Percentiles rank a stretch among this genome's conserved stretches.
phyloP scores from a whole-genome alignment of 257 asterid species.

The Solanum lignicaule region DNA sequence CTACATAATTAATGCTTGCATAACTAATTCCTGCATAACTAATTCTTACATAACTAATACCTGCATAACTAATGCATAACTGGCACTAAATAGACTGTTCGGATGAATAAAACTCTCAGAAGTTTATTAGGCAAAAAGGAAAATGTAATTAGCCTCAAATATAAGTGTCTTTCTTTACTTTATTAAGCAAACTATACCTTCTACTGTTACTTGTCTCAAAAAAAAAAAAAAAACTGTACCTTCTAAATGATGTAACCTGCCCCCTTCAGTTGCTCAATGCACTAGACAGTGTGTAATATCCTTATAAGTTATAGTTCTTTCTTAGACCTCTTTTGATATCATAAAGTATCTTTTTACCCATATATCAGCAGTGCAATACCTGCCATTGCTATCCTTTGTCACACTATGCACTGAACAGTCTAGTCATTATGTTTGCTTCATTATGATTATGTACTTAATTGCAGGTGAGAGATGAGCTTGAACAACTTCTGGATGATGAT shows the following conservation, averaged over 20 bases:
- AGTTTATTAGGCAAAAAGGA: not conserved
- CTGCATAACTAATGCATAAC: not conserved
- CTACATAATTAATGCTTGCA: too few species aligned
- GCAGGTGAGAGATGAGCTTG: constrained; percentile 95
- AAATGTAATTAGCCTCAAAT: not conserved
- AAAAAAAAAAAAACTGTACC: not conserved
- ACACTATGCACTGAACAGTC: not conserved
- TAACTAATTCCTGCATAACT: too few species aligned
- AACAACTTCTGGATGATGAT: constrained; percentile 93
- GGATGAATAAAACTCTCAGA: not conserved
- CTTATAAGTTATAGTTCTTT: not conserved
- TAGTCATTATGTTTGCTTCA: not conserved
- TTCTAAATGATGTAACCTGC: not conserved
- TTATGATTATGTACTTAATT: constrained; percentile 4
- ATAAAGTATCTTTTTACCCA: not conserved
- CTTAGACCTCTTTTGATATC: not conserved
- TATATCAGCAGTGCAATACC: not conserved
- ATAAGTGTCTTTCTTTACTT: not conserved
- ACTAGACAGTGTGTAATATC: not conserved
- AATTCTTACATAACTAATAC: too few species aligned
- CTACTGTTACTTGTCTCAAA: not conserved
- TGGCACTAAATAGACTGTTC: not conserved
- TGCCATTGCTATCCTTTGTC: not conserved
- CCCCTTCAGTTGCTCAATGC: not conserved
- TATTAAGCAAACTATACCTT: not conserved